Percentiles rank a stretch among this genome's conserved stretches.
Evolutionary conservation across 2,329 filamentous ascomycete genomes (phyloP).

Genomic region (Colletotrichum aenigma): DNA sequence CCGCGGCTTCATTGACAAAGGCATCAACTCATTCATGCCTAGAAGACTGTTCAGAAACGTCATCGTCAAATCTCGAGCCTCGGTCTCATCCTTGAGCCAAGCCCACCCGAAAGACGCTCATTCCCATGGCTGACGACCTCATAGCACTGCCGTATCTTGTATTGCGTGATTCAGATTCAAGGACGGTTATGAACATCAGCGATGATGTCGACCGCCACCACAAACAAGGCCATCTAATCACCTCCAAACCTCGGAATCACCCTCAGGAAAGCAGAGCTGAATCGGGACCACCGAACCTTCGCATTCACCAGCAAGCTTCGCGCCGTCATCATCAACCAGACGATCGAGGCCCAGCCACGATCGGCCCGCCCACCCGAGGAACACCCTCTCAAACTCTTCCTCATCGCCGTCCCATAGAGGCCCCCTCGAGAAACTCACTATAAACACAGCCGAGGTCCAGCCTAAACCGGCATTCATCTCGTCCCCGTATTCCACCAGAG

Average conservation of each 20-base stretch:
- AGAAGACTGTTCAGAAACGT: not conserved
- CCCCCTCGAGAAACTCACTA: accelerated
- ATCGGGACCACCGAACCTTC: not conserved
- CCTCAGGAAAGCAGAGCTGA: not conserved
- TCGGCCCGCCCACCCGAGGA: not conserved
- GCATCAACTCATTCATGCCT: accelerated
- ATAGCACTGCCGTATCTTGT: accelerated
- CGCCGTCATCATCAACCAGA: not conserved
- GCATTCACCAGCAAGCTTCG: not conserved
- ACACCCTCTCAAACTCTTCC: not conserved
- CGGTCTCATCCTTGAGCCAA: not conserved
- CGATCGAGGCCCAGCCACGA: not conserved
- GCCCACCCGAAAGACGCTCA: accelerated
- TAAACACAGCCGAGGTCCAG: not conserved
- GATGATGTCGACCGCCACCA: not conserved
- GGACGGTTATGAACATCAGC: not conserved
- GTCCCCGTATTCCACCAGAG: not conserved
- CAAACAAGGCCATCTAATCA: not conserved
- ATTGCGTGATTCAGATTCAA: not conserved
- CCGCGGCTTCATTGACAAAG: not conserved
- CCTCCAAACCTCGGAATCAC: not conserved
- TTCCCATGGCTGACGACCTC: not conserved
- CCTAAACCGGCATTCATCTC: not conserved
- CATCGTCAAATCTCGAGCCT: not conserved
- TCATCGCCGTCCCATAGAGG: not conserved